Percentiles rank a stretch among this genome's conserved stretches.
Conservation (phyloP, 805 yeast genomes). For the Myxozyma melibiosi region DNA sequence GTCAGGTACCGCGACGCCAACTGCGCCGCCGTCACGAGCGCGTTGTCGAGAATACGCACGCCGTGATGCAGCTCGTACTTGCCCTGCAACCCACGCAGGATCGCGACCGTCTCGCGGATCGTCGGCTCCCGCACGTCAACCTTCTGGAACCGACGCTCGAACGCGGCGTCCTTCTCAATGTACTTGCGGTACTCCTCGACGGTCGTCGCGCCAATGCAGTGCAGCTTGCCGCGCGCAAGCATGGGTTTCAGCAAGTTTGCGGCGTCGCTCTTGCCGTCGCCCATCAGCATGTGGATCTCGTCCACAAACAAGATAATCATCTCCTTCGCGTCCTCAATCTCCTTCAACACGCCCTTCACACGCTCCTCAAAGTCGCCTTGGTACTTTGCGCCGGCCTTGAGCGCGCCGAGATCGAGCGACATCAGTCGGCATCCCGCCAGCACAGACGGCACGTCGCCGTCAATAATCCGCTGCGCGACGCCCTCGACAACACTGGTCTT, state of each 20-base stretch:
- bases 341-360: conserved; percentile 92
- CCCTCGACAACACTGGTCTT: conserved; percentile 98
- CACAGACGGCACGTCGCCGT: conserved; percentile 91
- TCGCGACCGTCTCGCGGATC: conserved; percentile 89
- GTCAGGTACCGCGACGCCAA: conserved; percentile 92
- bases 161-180: conserved; percentile 96
- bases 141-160: conserved; percentile 97
- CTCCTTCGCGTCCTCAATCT: conserved; percentile 73
- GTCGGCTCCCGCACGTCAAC: conserved; percentile 96
- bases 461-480: conserved; percentile 95
- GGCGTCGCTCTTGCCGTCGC: conserved; percentile 96
- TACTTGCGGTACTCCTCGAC: conserved; percentile 90
- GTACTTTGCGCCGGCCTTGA: conserved; percentile 98
- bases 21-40: conserved; percentile 91
- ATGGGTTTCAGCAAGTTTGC: conserved; percentile 97
- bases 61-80: conserved; percentile 97
- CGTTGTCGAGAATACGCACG: conserved; percentile 91
- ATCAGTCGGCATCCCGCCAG: conserved; percentile 78
- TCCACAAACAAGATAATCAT: conserved; percentile 91
- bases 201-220: conserved; percentile 98
- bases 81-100: conserved; percentile 92
- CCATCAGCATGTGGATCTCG: conserved; percentile 99
- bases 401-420: conserved; percentile 91
- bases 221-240: conserved; percentile 92
- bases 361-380: conserved; percentile 99